Evolutionary conservation across 2,329 filamentous ascomycete genomes (phyloP).

Genomic region (Fusarium sp.): DNA sequence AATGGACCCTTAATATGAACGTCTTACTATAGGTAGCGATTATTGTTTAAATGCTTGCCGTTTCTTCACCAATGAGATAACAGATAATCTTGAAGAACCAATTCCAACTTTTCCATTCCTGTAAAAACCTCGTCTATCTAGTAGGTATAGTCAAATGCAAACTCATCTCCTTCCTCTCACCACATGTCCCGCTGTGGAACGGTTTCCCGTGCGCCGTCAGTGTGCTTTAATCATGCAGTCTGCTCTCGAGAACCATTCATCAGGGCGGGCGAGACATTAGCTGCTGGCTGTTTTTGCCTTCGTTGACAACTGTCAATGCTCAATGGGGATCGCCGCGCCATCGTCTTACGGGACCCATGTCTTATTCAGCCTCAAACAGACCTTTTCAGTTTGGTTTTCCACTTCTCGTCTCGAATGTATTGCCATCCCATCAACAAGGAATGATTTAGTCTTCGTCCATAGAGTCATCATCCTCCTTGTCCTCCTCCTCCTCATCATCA

Average conservation of each 20-base stretch:
- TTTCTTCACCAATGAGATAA: conserved; percentile 29
- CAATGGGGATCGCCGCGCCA: conserved; percentile 14
- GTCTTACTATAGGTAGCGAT: not conserved
- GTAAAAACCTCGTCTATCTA: conserved; percentile 33
- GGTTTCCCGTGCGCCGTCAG: conserved; percentile 32
- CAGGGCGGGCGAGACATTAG: conserved; percentile 24
- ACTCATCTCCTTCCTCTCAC: conserved; percentile 9
- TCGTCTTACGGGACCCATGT: conserved; percentile 26
- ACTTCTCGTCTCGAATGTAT: conserved; percentile 14
- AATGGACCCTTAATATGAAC: conserved; percentile 8
- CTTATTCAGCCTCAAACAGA: conserved; percentile 16
- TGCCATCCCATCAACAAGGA: conserved; percentile 4
- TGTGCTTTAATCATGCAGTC: conserved; percentile 33
- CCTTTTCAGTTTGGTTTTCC: not conserved
- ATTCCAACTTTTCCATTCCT: conserved; percentile 36
- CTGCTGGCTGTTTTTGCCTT: conserved; percentile 14
- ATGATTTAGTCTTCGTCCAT: conserved; percentile 67
- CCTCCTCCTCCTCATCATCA: conserved; percentile 64
- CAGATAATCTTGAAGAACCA: conserved; percentile 27
- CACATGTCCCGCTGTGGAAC: conserved; percentile 30
- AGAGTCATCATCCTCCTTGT: conserved; percentile 59
- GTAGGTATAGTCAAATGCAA: conserved; percentile 4
- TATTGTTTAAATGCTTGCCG: conserved; percentile 2
- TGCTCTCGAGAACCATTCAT: conserved; percentile 4
- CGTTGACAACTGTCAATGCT: conserved; percentile 20